A percentile compares a stretch with the other conserved stretches of the same genome.
phyloP scores from a whole-genome alignment of 2,329 filamentous ascomycete species.

The Colletotrichum melonis region DNA sequence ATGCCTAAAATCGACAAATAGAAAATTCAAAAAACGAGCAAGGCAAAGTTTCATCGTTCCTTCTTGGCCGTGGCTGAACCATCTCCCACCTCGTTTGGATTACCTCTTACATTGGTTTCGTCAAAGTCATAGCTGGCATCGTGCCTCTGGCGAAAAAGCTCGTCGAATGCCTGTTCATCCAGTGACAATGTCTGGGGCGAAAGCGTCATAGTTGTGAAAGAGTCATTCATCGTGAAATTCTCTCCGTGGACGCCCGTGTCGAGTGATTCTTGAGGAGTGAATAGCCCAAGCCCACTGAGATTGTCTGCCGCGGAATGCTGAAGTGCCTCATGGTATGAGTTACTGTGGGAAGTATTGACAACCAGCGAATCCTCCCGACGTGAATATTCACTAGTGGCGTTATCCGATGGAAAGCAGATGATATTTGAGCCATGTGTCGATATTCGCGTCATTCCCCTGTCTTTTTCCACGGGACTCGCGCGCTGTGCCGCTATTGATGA shows the following conservation, averaged over 20 bases:
- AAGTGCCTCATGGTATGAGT: background rate
- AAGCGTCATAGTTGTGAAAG: background rate
- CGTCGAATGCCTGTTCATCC: constrained; percentile 10
- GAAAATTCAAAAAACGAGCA: too few species aligned
- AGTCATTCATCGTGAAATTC: background rate
- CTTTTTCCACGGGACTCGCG: background rate
- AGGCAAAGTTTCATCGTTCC: background rate
- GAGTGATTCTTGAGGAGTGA: background rate
- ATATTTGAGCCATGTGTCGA: background rate
- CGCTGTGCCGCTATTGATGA: background rate
- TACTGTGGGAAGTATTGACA: background rate
- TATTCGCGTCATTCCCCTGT: background rate
- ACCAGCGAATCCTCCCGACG: background rate
- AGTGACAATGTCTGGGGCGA: constrained; percentile 9
- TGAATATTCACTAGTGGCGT: background rate
- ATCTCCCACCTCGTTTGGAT: background rate
- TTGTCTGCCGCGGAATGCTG: constrained; percentile 1
- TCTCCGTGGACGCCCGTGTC: background rate
- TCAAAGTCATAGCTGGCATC: background rate
- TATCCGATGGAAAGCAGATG: constrained; percentile 6
- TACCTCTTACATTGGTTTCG: background rate
- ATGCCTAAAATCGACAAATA: background rate
- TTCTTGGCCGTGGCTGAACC: background rate
- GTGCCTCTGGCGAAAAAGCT: constrained; percentile 8
- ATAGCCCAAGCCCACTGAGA: background rate